These are phyloP conservation scores for Aphanomyces euteiches DNA, from an alignment of 352 stramenopile genomes.

Conservation along the genomic window DNA sequence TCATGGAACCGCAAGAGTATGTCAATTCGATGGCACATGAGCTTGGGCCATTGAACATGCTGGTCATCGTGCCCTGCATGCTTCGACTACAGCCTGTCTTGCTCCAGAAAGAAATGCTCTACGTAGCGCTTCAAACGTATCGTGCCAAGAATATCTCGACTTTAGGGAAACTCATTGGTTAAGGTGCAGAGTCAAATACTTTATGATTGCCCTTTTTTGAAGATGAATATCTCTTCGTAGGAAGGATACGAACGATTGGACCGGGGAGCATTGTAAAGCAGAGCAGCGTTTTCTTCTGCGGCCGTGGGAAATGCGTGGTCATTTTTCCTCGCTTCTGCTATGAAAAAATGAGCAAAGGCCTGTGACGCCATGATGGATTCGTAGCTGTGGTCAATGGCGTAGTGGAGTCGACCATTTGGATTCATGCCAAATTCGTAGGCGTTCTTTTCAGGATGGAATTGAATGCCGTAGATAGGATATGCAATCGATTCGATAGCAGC, in stretches of 20 bases:
- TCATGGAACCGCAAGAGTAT: conserved; percentile 70
- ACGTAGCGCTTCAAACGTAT: conserved; percentile 54
- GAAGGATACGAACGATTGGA: conserved; percentile 13
- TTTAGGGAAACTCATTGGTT: conserved; percentile 33
- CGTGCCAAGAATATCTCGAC: conserved; percentile 41
- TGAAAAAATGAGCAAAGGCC: conserved; percentile 38
- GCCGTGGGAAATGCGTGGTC: conserved; percentile 36
- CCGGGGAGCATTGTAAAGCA: conserved; percentile 55
- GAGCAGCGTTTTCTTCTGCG: conserved; percentile 41
- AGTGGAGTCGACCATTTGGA: conserved; percentile 53
- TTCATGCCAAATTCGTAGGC: conserved; percentile 80
- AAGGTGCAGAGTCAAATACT: neutral
- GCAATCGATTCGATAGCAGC: conserved; percentile 81
- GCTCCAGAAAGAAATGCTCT: conserved; percentile 51
- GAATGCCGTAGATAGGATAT: conserved; percentile 84
- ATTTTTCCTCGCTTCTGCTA: conserved; percentile 5
- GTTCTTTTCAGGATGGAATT: conserved; percentile 93
- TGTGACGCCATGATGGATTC: conserved; percentile 49
- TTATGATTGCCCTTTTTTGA: neutral
- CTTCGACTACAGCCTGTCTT: conserved; percentile 57
- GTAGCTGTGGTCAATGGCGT: conserved; percentile 78
- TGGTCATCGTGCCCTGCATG: conserved; percentile 66
- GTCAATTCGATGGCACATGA: conserved; percentile 58
- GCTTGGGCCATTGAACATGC: conserved; percentile 50
- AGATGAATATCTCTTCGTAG: conserved; percentile 18